Evolutionary conservation across 345 rosid genomes (phyloP), one percentile per base, ranked within the genome.

Genomic region (Populus euphratica): DNA sequence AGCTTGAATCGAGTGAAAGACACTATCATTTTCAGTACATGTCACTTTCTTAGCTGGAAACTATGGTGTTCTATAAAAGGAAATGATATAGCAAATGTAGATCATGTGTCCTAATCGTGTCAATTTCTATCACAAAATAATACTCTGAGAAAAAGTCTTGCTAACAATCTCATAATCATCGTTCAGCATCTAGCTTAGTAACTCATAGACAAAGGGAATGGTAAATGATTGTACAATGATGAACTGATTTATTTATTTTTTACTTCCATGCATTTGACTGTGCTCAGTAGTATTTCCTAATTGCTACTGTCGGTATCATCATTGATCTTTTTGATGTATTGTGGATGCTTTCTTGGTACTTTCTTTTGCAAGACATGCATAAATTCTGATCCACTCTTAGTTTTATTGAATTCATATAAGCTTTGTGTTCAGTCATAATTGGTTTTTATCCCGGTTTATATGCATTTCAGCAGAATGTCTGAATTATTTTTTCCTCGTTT

Each of bases 221-320:
- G 63, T 9, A n/a, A 56, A 9, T 56, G 25, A n/a, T n/a, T 56
- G 41, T 14, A 14, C 62, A 77, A 77, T 44, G 70, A 72, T 70
- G 64, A 77, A 47, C 16, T 21, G 68, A 13, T 35, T 20, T 31
- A 13, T n/a, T 23, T 47, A 12, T 50, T 35, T 44, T 47, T 29
- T 38, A 61, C 27, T 12, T 44, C 49, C 14, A 44, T 44, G 49
- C 16, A 3, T 21, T 54, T 25, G 3, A 33, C 62, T 21, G 21
- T 56, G 13, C 1, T 21, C 13, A n/a, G 62, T 8, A 21, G 23
- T 7, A 43, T 21, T 31, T 52, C 49, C 52, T 31, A 12, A 33
- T 54, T 72, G 44, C 75, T 3, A 11, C 20, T 65, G 23, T 50
- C 20, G 41, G 33, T 20, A 31, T 49, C 6, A 5, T 69, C 35